Conservation (phyloP, 306 rosid genomes). For the Parietaria judaica region DNA sequence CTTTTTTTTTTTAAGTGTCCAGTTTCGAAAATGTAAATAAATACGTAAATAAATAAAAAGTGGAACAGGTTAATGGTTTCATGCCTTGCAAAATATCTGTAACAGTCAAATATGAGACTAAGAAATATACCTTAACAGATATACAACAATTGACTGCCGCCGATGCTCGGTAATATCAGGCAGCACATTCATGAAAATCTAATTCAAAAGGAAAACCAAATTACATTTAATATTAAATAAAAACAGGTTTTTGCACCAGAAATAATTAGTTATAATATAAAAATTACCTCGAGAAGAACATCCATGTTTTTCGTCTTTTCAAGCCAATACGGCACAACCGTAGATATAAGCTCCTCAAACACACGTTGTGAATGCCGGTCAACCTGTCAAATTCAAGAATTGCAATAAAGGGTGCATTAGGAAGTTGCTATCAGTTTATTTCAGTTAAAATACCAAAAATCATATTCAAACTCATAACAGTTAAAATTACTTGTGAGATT, state of each 20-base stretch:
- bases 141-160: conserved; percentile 53
- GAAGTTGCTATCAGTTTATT: too few species aligned
- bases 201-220: conserved; percentile 21
- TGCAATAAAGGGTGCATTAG: too few species aligned
- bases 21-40: too few species aligned
- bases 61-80: too few species aligned
- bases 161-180: conserved; percentile 78
- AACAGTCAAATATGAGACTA: too few species aligned
- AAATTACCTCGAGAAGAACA: conserved; percentile 52
- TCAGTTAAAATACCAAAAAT: too few species aligned
- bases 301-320: conserved; percentile 56
- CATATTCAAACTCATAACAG: background rate
- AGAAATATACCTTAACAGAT: conserved; percentile 49
- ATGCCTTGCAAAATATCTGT: too few species aligned
- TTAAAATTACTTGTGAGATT: conserved; percentile 53
- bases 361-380: conserved; percentile 72
- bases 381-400: conserved; percentile 32
- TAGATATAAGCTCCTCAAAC: conserved; percentile 73
- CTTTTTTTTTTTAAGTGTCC: too few species aligned
- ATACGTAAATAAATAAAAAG: too few species aligned
- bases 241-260: background rate
- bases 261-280: background rate
- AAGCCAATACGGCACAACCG: conserved; percentile 88
- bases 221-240: conserved; percentile 1
- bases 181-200: conserved; percentile 61